Evolutionary conservation across 805 yeast genomes (phyloP).

Genomic region (Middelhovenomyces tepae): DNA sequence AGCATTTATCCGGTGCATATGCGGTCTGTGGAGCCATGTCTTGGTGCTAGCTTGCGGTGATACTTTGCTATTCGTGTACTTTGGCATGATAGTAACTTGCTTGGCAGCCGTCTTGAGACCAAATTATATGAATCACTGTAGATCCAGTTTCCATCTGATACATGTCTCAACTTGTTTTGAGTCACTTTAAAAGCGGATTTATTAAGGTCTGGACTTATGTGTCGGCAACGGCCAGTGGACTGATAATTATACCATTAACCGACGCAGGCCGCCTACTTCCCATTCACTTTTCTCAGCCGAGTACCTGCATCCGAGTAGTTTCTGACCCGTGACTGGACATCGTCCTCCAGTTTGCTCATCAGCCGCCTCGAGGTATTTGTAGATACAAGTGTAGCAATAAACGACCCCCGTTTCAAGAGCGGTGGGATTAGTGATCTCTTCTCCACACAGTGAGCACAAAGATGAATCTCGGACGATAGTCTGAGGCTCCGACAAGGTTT

Average conservation of each 20-base stretch:
- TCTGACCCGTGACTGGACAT: constrained; percentile 77
- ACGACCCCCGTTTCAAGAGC: constrained; percentile 87
- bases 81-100: too few species aligned
- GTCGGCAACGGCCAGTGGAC: too few species aligned
- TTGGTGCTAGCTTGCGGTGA: too few species aligned
- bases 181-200: too few species aligned
- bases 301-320: constrained; percentile 62
- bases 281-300: constrained; percentile 50
- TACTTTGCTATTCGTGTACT: too few species aligned
- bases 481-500: constrained; percentile 12
- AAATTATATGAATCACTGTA: too few species aligned
- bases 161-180: too few species aligned
- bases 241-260: constrained; percentile 65
- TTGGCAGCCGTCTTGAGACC: too few species aligned
- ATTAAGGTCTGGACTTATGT: too few species aligned
- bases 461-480: constrained; percentile 19
- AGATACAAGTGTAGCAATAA: constrained; percentile 81
- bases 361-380: constrained; percentile 46
- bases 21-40: too few species aligned
- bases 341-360: constrained; percentile 47
- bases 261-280: constrained; percentile 67
- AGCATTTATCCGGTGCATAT: too few species aligned
- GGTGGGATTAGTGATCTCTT: constrained; percentile 66
- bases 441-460: constrained; percentile 62
- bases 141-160: too few species aligned